phyloP scores from a whole-genome alignment of 192 early-diverging fungal species.

The Coemansia aciculifera region DNA sequence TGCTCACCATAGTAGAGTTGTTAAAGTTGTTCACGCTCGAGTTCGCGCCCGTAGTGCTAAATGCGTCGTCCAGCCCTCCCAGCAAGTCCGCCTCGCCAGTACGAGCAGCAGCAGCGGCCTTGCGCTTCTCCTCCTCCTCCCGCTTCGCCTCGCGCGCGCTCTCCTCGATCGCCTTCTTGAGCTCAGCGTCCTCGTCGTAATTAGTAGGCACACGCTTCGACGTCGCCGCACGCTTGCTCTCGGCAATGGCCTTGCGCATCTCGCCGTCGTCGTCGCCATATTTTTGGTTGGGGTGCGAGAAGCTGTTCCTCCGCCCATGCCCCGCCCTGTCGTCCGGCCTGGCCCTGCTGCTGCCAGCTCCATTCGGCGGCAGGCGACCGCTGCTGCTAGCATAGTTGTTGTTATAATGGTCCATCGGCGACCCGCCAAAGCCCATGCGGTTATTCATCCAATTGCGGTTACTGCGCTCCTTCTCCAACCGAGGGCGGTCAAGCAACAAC shows the following conservation, averaged over 20 bases:
- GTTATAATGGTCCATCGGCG: slow-evolving; percentile 19
- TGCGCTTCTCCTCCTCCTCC: slow-evolving; percentile 18
- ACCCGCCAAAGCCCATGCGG: slow-evolving; percentile 56
- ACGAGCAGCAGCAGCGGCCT: neutral
- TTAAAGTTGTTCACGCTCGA: slow-evolving; percentile 24
- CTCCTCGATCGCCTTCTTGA: slow-evolving; percentile 83
- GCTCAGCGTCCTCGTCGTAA: slow-evolving; percentile 66
- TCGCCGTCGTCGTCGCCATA: slow-evolving; percentile 77
- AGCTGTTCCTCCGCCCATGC: slow-evolving; percentile 35
- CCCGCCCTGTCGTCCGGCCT: slow-evolving; percentile 9
- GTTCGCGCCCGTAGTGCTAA: slow-evolving; percentile 14
- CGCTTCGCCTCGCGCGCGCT: slow-evolving; percentile 68
- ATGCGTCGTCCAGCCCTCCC: slow-evolving; percentile 41
- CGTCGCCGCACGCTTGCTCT: slow-evolving; percentile 68
- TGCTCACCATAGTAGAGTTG: slow-evolving; percentile 38
- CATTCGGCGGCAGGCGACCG: slow-evolving; percentile 23
- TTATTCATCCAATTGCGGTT: slow-evolving; percentile 65
- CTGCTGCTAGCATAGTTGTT: slow-evolving; percentile 42
- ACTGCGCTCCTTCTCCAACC: slow-evolving; percentile 74
- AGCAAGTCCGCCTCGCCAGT: slow-evolving; percentile 39
- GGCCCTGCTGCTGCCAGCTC: slow-evolving; percentile 10
- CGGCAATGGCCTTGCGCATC: slow-evolving; percentile 78
- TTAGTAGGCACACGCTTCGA: slow-evolving; percentile 43
- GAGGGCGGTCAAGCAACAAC: slow-evolving; percentile 75
- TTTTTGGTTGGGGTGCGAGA: slow-evolving; percentile 22